phyloP scores from a whole-genome alignment of 495 filamentous ascomycete genomes.

The Neurospora tetraspora region DNA sequence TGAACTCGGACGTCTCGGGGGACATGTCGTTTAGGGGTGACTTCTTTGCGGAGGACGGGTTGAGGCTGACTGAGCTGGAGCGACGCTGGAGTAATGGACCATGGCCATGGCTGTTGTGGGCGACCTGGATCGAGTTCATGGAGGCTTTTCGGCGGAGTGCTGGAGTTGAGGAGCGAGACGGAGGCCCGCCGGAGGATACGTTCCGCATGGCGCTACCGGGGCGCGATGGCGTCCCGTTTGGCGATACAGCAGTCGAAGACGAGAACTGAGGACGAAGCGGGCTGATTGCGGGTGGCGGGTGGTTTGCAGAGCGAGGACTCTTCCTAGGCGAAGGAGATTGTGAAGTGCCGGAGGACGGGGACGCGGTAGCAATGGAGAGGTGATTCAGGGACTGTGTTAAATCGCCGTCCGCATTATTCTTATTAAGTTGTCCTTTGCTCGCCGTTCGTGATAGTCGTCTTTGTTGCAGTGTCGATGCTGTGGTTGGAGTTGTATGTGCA shows the following conservation, averaged over 20 bases:
- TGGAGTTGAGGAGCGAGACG: constrained; percentile 40
- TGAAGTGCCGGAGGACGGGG: constrained; percentile 14
- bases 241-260: constrained; percentile 9
- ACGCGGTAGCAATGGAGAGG: constrained; percentile 28
- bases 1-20: constrained; percentile 28
- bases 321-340: constrained; percentile 13
- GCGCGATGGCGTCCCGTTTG: constrained; percentile 25
- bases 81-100: constrained; percentile 38
- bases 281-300: constrained; percentile 14
- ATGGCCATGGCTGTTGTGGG: constrained; percentile 9
- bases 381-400: constrained; percentile 32
- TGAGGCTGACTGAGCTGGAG: constrained; percentile 38
- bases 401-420: constrained; percentile 13
- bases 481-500: not conserved
- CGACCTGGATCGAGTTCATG: constrained; percentile 43
- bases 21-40: constrained; percentile 28
- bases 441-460: not conserved
- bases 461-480: constrained; percentile 7
- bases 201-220: constrained; percentile 31
- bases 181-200: constrained; percentile 35
- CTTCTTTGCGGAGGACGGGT: constrained; percentile 27
- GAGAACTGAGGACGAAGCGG: not conserved
- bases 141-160: constrained; percentile 43
- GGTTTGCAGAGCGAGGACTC: constrained; percentile 6
- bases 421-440: not conserved